phyloP scores from a whole-genome alignment of 2,329 filamentous ascomycete genomes.

The Kalaharituber pfeilii region DNA sequence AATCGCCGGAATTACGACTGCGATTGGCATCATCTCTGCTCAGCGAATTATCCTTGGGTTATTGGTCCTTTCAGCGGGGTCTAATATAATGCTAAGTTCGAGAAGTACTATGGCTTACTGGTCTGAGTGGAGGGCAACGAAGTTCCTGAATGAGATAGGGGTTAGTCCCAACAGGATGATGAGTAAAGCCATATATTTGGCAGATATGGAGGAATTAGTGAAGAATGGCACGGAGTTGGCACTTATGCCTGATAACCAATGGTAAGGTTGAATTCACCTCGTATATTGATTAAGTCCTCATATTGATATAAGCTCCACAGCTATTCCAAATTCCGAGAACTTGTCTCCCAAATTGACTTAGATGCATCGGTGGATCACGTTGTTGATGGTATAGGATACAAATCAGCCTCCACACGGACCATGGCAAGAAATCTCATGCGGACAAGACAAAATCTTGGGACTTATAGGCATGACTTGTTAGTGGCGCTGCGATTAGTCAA shows the following conservation, averaged over 20 bases:
- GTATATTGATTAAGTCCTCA: neutral
- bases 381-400: constrained; percentile 34
- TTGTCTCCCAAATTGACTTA: constrained; percentile 41
- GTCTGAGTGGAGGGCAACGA: constrained; percentile 60
- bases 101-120: constrained; percentile 64
- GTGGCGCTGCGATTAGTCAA: constrained; percentile 86
- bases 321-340: constrained; percentile 44
- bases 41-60: constrained; percentile 56
- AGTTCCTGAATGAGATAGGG: constrained; percentile 67
- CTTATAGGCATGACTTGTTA: constrained; percentile 74
- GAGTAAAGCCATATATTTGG: constrained; percentile 69
- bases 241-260: neutral
- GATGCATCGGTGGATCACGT: constrained; percentile 36
- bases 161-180: constrained; percentile 63
- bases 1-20: constrained; percentile 45
- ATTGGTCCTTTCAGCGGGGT: constrained; percentile 48
- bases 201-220: constrained; percentile 45
- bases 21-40: constrained; percentile 52
- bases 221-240: constrained; percentile 7
- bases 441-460: constrained; percentile 65
- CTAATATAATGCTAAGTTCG: constrained; percentile 60
- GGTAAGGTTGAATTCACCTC: neutral
- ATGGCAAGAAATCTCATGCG: constrained; percentile 51
- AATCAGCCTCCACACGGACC: constrained; percentile 34
- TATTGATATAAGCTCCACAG: constrained; percentile 26